Percentiles rank a stretch among this genome's conserved stretches.
Conservation (phyloP, 2,329 filamentous ascomycete species). For the Monilinia aucupariae region DNA sequence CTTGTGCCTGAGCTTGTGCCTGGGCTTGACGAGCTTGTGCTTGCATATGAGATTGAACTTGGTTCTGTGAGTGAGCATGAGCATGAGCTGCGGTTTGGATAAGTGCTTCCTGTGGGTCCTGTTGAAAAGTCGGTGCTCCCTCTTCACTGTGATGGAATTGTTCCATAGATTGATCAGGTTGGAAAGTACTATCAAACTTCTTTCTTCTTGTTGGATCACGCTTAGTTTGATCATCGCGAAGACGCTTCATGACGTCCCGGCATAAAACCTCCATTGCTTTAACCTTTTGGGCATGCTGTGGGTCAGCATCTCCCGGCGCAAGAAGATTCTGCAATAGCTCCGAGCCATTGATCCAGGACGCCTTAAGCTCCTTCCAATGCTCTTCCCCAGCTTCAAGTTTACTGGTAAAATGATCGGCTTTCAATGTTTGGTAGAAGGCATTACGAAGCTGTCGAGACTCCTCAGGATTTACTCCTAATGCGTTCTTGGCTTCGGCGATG, state of each 20-base stretch:
- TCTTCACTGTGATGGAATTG: conserved; percentile 26
- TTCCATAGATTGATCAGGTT: conserved; percentile 24
- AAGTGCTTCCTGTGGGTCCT: conserved; percentile 28
- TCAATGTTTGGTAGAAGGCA: conserved; percentile 61
- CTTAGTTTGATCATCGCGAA: conserved; percentile 60
- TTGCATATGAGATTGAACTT: conserved; percentile 23
- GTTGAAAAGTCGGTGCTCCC: conserved; percentile 27
- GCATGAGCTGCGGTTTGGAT: conserved; percentile 30
- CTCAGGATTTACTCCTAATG: conserved; percentile 62
- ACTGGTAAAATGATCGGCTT: conserved; percentile 61
- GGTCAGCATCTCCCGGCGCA: conserved; percentile 45
- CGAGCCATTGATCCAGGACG: conserved; percentile 58
- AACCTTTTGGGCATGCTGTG: conserved; percentile 49
- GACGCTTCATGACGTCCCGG: conserved; percentile 71
- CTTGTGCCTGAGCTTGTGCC: conserved; percentile 24
- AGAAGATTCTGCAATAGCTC: conserved; percentile 51
- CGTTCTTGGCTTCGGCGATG: conserved; percentile 68
- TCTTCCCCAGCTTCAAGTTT: conserved; percentile 67
- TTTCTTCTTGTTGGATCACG: conserved; percentile 46
- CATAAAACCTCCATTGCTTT: conserved; percentile 67
- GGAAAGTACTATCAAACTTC: conserved; percentile 29
- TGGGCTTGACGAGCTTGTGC: conserved; percentile 23
- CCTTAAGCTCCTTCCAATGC: conserved; percentile 66
- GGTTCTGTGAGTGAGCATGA: conserved; percentile 32
- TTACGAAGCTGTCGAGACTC: conserved; percentile 61